Evolutionary conservation across 2,329 filamentous ascomycete species (phyloP), one percentile per base, ranked within the genome.

Genomic region (Gaeumannomyces tritici): DNA sequence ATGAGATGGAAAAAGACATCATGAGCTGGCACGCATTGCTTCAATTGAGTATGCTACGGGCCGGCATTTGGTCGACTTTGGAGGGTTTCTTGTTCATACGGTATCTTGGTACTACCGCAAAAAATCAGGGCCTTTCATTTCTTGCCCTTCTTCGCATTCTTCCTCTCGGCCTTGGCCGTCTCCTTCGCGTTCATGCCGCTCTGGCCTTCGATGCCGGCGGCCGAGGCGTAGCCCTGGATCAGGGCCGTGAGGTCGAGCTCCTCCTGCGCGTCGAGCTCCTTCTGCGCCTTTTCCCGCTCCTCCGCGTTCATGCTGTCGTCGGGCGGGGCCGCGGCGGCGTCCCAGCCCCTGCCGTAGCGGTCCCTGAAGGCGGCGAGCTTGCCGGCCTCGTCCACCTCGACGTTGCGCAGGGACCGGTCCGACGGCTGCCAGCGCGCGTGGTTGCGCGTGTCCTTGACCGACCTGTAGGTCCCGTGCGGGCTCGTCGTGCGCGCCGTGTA

Each of bases 351-450:
- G 29, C 95, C 95, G 79, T 93, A 99, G 63, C 89, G 84, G 65
- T 83, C 83, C 70, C 95, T 83, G 79, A 99, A 99, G 62, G 90
- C 89, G 61, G 88, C 89, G 70, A 99, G 77, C 72, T 89, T 86
- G 24, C 95, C 95, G 3, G 95, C 93, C 82, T 98, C 95, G 74
- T 99, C 95, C 66, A 96, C 87, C 78, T 99, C 95, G 63, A 97
- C 83, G 74, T 95, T 96, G 73, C 88, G 79, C 70, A 99, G 80
- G 65, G 89, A 89, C 76, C 87, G 86, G 67, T 89, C 88, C 64
- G 82, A 87, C 0, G 95, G 95, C 74, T 98, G 95, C 95, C 95
- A 99, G 62, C 96, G 77, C 2, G 90, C 80, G 70, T 90, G 88
- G 80, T 98, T 99, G 70, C 91, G 87, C 57, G 89, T 90, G 78